phyloP scores from a whole-genome alignment of 2,329 filamentous ascomycete species.

The Apiospora rasikravindrae region DNA sequence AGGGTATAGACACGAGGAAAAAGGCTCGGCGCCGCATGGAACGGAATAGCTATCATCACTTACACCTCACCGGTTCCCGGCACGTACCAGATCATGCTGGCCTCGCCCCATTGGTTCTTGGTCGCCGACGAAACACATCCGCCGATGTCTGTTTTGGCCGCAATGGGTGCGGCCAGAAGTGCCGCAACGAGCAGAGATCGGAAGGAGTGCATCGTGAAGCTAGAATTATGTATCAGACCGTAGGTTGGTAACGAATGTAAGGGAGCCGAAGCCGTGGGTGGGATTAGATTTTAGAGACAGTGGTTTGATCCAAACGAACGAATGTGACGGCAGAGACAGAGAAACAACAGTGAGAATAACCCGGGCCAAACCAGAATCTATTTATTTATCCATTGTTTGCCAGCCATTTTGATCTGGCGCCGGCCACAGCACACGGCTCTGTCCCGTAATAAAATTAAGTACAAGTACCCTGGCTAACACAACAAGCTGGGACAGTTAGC shows the following conservation, averaged over 20 bases:
- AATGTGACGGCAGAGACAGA: constrained; percentile 9
- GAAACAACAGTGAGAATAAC: background rate
- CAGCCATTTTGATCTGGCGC: background rate
- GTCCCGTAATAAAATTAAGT: constrained; percentile 1
- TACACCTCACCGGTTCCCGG: constrained; percentile 65
- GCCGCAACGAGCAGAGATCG: constrained; percentile 28
- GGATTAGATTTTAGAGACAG: background rate
- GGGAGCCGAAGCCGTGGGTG: constrained; percentile 9
- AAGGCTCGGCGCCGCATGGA: background rate
- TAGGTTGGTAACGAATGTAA: constrained; percentile 2
- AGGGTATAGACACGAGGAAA: background rate
- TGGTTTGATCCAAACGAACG: background rate
- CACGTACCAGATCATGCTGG: constrained; percentile 62
- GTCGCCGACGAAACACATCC: constrained; percentile 50
- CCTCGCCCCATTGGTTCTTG: constrained; percentile 42
- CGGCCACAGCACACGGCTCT: background rate
- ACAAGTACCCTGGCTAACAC: constrained; percentile 1
- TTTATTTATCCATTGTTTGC: constrained; percentile 10
- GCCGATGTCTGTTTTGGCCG: constrained; percentile 50
- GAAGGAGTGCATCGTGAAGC: constrained; percentile 7
- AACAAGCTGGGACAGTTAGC: background rate
- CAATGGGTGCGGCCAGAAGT: constrained; percentile 39
- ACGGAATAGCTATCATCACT: background rate
- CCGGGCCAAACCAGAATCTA: background rate
- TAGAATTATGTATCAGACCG: background rate